phyloP scores from a whole-genome alignment of 1,139 yeast species.

The Meyerozyma carpophila region DNA sequence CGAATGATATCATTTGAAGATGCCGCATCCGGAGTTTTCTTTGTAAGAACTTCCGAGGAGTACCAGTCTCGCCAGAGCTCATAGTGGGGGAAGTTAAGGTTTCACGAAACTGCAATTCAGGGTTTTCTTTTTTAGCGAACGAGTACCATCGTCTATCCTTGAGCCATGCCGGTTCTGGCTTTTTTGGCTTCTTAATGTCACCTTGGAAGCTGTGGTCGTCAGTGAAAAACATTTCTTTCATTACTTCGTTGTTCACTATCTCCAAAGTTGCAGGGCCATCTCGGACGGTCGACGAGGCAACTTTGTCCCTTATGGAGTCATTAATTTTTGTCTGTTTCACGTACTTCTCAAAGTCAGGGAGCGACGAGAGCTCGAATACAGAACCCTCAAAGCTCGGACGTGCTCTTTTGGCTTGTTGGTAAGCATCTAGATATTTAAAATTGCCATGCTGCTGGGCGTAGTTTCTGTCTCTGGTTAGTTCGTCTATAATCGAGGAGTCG shows the following conservation, averaged over 20 bases:
- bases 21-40: slow-evolving; percentile 66
- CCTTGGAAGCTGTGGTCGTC: slow-evolving; percentile 14
- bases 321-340: slow-evolving; percentile 33
- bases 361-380: slow-evolving; percentile 27
- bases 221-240: slow-evolving; percentile 25
- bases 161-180: slow-evolving; percentile 2
- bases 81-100: slow-evolving; percentile 7
- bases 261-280: slow-evolving; percentile 16
- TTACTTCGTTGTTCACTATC: slow-evolving; percentile 25
- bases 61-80: slow-evolving; percentile 2
- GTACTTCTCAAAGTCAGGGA: slow-evolving; percentile 34
- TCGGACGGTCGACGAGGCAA: slow-evolving; percentile 7
- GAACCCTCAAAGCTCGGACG: slow-evolving; percentile 13
- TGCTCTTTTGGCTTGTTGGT: slow-evolving; percentile 12
- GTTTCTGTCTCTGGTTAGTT: slow-evolving; percentile 4
- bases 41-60: slow-evolving; percentile 22
- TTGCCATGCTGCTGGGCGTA: slow-evolving; percentile 13
- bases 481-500: slow-evolving; percentile 21
- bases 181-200: slow-evolving; percentile 5
- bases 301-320: slow-evolving; percentile 23
- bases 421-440: slow-evolving; percentile 25
- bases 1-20: slow-evolving; percentile 75
- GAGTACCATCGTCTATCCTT: slow-evolving; percentile 8
- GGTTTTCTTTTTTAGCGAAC: slow-evolving; percentile 5
- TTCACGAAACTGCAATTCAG: slow-evolving; percentile 1